Percentiles rank a stretch among this genome's conserved stretches.
Evolutionary conservation across 129 eudicot genomes (phyloP).

Genomic region (Daucus carota): DNA sequence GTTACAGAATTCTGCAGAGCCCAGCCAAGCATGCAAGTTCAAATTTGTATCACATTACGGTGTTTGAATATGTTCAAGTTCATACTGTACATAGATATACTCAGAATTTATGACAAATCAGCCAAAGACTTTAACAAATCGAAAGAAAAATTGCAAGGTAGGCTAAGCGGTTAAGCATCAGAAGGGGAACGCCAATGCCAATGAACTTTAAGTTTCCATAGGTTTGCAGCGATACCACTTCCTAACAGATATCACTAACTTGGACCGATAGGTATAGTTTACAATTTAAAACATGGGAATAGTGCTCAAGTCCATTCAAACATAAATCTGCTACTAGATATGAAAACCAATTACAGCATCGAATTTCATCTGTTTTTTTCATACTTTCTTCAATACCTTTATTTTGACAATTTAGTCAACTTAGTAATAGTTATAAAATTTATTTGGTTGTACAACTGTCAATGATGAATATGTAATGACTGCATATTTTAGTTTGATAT

Average conservation of each 20-base stretch:
- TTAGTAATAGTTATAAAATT: not conserved
- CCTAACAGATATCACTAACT: not conserved
- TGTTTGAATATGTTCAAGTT: not conserved
- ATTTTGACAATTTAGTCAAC: not conserved
- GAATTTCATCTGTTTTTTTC: not conserved
- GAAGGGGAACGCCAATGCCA: not conserved
- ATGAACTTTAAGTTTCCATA: not conserved
- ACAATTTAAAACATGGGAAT: not conserved
- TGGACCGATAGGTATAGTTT: not conserved
- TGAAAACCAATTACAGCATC: not conserved
- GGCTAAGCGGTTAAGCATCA: not conserved
- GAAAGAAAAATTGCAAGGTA: no score
- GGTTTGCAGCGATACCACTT: not conserved
- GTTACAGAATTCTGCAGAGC: no score
- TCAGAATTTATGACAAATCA: not conserved
- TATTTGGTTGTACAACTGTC: not conserved
- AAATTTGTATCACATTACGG: not conserved
- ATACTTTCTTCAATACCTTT: not conserved
- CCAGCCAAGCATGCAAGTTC: not conserved
- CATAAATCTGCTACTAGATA: not conserved
- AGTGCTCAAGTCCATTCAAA: not conserved
- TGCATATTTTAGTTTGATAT: not conserved
- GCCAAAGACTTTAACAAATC: not conserved
- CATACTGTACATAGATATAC: not conserved
- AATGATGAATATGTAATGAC: not conserved